Evolutionary conservation across 768 basidiomycete species (phyloP).

Genomic region (Boletellus emodensis): DNA sequence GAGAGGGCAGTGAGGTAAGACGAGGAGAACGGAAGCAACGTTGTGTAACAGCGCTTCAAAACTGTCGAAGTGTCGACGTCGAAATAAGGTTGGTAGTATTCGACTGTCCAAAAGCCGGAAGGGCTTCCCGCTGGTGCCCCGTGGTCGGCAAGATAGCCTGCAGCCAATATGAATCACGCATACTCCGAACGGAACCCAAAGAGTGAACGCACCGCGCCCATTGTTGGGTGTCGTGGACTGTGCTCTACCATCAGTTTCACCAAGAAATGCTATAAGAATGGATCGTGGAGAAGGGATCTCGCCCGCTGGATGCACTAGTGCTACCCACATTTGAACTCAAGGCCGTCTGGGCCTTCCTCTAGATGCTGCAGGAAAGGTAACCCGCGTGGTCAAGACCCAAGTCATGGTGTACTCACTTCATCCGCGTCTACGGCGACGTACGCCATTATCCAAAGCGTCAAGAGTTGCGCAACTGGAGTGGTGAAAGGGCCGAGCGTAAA

Average conservation of each 20-base stretch:
- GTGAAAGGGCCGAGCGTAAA: background rate
- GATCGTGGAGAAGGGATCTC: background rate
- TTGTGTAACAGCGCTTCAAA: slow-evolving; percentile 69
- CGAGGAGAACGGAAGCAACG: slow-evolving; percentile 68
- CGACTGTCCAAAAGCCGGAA: slow-evolving; percentile 72
- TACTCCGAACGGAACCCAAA: background rate
- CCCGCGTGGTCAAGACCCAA: background rate
- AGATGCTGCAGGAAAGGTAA: slow-evolving; percentile 37
- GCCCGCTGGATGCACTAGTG: background rate
- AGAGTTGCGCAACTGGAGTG: background rate
- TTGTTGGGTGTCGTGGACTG: slow-evolving; percentile 34
- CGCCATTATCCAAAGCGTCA: slow-evolving; percentile 42
- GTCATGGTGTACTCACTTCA: slow-evolving; percentile 45
- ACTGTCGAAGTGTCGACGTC: slow-evolving; percentile 83
- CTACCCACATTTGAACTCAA: slow-evolving; percentile 66
- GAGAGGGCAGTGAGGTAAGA: slow-evolving; percentile 63
- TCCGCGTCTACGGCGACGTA: slow-evolving; percentile 71
- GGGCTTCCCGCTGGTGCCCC: slow-evolving; percentile 40
- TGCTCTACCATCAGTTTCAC: slow-evolving; percentile 27
- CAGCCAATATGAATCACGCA: background rate
- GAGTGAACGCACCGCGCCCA: slow-evolving; percentile 44
- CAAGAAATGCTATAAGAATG: slow-evolving; percentile 50
- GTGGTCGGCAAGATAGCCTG: slow-evolving; percentile 66
- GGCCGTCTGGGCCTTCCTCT: slow-evolving; percentile 64
- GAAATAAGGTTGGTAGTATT: slow-evolving; percentile 86